Conservation (phyloP, 352 stramenopile genomes). For the Albugo laibachii region DNA sequence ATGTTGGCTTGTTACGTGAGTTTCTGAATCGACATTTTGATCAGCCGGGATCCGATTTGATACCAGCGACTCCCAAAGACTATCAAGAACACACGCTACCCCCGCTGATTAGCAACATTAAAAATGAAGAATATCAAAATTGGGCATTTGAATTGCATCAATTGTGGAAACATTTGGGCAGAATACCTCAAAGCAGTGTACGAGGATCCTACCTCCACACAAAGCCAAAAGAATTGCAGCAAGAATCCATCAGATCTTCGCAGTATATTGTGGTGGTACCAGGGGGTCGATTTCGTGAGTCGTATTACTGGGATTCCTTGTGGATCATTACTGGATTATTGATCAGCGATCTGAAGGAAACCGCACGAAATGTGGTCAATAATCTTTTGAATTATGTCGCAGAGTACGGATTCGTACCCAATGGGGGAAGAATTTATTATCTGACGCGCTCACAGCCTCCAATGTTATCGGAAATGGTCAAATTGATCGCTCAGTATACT, state of each 20-base stretch:
- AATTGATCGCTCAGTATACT: slow-evolving; percentile 17
- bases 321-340: slow-evolving; percentile 82
- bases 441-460: slow-evolving; percentile 77
- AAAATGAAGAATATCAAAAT: slow-evolving; percentile 21
- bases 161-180: slow-evolving; percentile 53
- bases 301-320: slow-evolving; percentile 88
- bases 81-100: slow-evolving; percentile 30
- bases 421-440: slow-evolving; percentile 83
- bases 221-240: slow-evolving; percentile 13
- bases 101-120: slow-evolving; percentile 29
- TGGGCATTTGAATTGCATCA: slow-evolving; percentile 55
- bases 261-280: slow-evolving; percentile 70
- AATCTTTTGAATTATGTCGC: slow-evolving; percentile 77
- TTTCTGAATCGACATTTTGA: slow-evolving; percentile 78
- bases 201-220: slow-evolving; percentile 35
- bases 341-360: slow-evolving; percentile 58
- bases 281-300: slow-evolving; percentile 81
- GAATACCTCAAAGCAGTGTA: slow-evolving; percentile 26
- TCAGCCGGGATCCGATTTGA: slow-evolving; percentile 47
- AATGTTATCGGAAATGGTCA: slow-evolving; percentile 78
- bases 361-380: slow-evolving; percentile 55
- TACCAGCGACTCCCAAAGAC: slow-evolving; percentile 45
- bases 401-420: slow-evolving; percentile 78
- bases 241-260: slow-evolving; percentile 13
- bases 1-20: slow-evolving; percentile 20